These are phyloP conservation scores for Teratosphaeria zuluensis DNA, from an alignment of 2,329 filamentous ascomycete species.

Conservation along the genomic window DNA sequence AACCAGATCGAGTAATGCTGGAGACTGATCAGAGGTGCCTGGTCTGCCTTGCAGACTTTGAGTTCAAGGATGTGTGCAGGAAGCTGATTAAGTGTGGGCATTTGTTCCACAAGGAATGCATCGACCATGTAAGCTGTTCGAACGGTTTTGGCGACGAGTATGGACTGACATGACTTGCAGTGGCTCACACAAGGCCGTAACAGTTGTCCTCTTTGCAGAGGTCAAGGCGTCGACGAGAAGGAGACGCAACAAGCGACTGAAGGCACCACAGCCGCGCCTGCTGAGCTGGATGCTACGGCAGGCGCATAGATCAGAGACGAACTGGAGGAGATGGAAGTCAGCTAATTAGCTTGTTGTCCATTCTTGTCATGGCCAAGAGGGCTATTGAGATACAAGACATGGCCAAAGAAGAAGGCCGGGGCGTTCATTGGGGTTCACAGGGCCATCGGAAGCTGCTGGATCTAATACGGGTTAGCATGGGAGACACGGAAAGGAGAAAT, in stretches of 20 bases:
- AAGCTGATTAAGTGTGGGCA: constrained; percentile 55
- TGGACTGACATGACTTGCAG: constrained; percentile 18
- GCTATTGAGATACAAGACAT: not conserved
- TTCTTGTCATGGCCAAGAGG: not conserved
- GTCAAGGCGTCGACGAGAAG: constrained; percentile 47
- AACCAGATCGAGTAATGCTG: constrained; percentile 19
- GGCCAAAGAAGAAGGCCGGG: not conserved
- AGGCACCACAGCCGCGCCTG: constrained; percentile 3
- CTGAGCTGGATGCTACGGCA: constrained; percentile 4
- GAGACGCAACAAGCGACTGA: constrained; percentile 8
- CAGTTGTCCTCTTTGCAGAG: constrained; percentile 53
- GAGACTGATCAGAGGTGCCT: constrained; percentile 46
- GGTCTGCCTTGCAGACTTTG: constrained; percentile 58
- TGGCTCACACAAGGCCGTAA: constrained; percentile 60
- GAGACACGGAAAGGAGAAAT: not conserved
- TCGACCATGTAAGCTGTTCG: constrained; percentile 50
- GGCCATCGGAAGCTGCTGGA: not conserved
- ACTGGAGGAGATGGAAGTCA: not conserved
- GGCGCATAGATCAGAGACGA: not conserved
- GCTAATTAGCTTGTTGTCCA: not conserved
- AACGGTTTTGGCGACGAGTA: not conserved
- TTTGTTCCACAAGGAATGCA: constrained; percentile 58
- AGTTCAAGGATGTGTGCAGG: constrained; percentile 50
- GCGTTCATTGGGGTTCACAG: not conserved
- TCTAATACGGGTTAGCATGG: not conserved